Base-by-base conservation (phyloP, 2,329 filamentous ascomycete species). In the Dothistroma septosporum region DNA sequence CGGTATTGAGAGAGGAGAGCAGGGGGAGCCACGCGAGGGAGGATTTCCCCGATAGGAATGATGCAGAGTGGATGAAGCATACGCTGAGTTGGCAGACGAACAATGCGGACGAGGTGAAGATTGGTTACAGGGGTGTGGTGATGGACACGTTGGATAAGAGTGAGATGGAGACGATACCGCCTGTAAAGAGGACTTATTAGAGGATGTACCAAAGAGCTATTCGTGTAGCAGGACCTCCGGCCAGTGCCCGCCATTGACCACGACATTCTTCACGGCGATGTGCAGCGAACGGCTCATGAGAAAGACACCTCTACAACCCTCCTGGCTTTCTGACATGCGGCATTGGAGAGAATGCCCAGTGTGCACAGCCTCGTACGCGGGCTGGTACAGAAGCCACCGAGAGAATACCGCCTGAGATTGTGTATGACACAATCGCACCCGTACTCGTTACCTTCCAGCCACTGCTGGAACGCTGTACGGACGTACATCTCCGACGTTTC, bases 21-120 rank as follows among this genome's bases (percentile, higher is more conserved):
- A 65, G 79, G 16, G 79, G 78, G 0, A 76, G 74, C 62, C 79
- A 82, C 74, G 79, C 79, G 0, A 65, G 79, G 57, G 78, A 82
- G 55, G 79, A 81, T 63, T 81, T 73, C 47, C 72, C 73, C 1
- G 76, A 79, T 32, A 67, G 79, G 2, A 68, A 77, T 61, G 76
- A 81, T 64, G 69, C 70, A 31, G 58, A 70, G 56, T 80, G 77
- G 77, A 74, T 80, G 77, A 78, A 75, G 69, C 79, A 81, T 73
- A 80, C 75, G 61, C 60, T 81, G 61, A 79, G 73, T 22, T 81
- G 79, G 79, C 78, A 80, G 70, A 64, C 57, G 41, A 68, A 64
- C 16, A 69, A 75, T 4, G 77, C 74, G 0, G 72, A 76, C 10
- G 72, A 75, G 5, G 78, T 81, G 1, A 68, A 64, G 61, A 71